A percentile compares a stretch with the other conserved stretches of the same genome.
phyloP scores from a whole-genome alignment of 1,284 basidiomycete genomes.

The Coniophora puteana region DNA sequence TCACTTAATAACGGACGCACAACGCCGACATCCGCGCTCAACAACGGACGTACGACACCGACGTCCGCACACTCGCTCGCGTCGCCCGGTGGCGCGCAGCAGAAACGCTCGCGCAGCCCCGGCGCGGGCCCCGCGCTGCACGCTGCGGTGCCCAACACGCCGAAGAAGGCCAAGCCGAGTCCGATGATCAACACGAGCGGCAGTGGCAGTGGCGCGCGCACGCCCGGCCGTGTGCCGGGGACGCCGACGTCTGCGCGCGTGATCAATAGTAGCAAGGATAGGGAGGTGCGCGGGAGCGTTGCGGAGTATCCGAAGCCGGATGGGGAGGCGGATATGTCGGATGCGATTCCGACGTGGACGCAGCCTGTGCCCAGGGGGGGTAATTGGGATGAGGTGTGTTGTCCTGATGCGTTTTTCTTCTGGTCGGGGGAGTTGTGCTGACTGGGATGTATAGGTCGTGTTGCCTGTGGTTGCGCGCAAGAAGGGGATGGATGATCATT shows the following conservation, averaged over 20 bases:
- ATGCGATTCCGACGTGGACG: constrained; percentile 77
- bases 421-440: constrained; percentile 7
- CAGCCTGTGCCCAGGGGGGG: constrained; percentile 60
- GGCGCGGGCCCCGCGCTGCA: too few relatives aligned
- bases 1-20: constrained; percentile 24
- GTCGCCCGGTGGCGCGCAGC: constrained; percentile 16
- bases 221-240: too few relatives aligned
- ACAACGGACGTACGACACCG: constrained; percentile 23
- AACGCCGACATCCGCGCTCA: constrained; percentile 19
- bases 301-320: constrained; percentile 60
- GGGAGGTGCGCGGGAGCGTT: constrained; percentile 40
- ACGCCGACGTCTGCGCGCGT: too few relatives aligned
- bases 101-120: too few relatives aligned
- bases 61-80: constrained; percentile 26
- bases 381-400: constrained; percentile 76
- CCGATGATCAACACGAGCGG: constrained; percentile 30
- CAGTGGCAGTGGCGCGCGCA: too few relatives aligned
- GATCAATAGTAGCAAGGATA: too few relatives aligned
- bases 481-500: constrained; percentile 69
- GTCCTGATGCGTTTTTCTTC: not conserved
- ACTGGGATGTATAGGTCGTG: constrained; percentile 40
- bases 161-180: constrained; percentile 35
- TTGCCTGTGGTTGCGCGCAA: constrained; percentile 79
- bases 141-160: constrained; percentile 29
- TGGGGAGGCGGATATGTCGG: constrained; percentile 44